These are phyloP conservation scores for Nakazawaea pomicola DNA, from an alignment of 805 yeast genomes.

Conservation along the genomic window DNA sequence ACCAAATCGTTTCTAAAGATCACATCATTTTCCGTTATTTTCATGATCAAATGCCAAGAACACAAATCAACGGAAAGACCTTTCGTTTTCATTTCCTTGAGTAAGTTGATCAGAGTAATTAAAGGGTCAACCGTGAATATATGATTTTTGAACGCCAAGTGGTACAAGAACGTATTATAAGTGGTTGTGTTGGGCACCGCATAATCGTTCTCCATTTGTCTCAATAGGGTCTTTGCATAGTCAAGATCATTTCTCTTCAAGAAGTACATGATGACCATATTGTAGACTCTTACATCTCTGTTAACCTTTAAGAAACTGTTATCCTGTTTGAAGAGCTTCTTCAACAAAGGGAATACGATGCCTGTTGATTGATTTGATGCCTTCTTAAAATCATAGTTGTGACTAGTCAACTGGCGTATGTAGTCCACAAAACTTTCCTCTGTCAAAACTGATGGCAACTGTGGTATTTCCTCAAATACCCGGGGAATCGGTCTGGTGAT, in stretches of 20 bases:
- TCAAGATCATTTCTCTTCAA: constrained; percentile 33
- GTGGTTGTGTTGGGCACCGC: constrained; percentile 31
- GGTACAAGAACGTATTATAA: constrained; percentile 31
- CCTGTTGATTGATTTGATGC: constrained; percentile 23
- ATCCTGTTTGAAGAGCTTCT: constrained; percentile 33
- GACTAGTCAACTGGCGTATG: constrained; percentile 4
- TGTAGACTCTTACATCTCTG: constrained; percentile 28
- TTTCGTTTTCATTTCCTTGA: constrained; percentile 26
- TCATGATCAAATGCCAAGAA: constrained; percentile 32
- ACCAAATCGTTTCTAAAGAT: constrained; percentile 26
- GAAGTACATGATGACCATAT: constrained; percentile 34
- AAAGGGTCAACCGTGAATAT: constrained; percentile 16
- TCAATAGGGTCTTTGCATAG: constrained; percentile 32
- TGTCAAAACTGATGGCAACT: constrained; percentile 1
- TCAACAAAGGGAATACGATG: constrained; percentile 20
- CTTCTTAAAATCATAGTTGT: constrained; percentile 18
- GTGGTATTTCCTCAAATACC: constrained; percentile 3
- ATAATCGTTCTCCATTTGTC: constrained; percentile 33
- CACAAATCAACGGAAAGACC: constrained; percentile 27
- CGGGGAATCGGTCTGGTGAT: background rate
- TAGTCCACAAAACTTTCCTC: constrained; percentile 6
- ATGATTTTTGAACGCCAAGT: constrained; percentile 16
- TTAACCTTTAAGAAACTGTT: constrained; percentile 27
- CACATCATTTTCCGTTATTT: constrained; percentile 19
- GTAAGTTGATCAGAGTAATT: constrained; percentile 20